phyloP scores from a whole-genome alignment of 768 basidiomycete genomes.

The Clathrus columnatus region DNA sequence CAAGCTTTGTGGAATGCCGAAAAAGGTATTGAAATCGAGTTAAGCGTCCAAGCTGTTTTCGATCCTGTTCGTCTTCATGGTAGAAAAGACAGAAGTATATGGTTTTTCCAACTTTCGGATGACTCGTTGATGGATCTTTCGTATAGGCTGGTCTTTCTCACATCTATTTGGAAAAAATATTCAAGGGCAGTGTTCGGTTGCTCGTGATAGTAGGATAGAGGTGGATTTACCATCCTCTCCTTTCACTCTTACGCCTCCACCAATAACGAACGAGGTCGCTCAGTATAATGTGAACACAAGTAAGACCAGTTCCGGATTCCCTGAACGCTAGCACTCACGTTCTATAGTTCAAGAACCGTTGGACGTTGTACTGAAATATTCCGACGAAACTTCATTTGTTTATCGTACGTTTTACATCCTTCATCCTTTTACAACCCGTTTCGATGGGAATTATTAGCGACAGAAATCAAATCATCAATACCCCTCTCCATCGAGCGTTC shows the following conservation, averaged over 20 bases:
- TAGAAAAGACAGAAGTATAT: constrained; percentile 48
- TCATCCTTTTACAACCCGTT: neutral
- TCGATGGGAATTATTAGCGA: neutral
- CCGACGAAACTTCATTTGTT: constrained; percentile 38
- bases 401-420: constrained; percentile 40
- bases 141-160: constrained; percentile 63
- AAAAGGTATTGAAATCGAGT: constrained; percentile 45
- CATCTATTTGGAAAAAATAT: constrained; percentile 62
- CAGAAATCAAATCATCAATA: constrained; percentile 27
- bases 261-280: constrained; percentile 30
- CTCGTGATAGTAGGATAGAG: constrained; percentile 45
- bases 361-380: constrained; percentile 51
- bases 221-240: constrained; percentile 38
- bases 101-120: constrained; percentile 1
- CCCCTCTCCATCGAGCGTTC: constrained; percentile 60
- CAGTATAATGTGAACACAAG: constrained; percentile 42
- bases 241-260: constrained; percentile 44
- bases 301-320: constrained; percentile 22
- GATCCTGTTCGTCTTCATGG: constrained; percentile 58
- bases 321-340: constrained; percentile 11
- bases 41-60: constrained; percentile 68
- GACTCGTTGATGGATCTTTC: constrained; percentile 10
- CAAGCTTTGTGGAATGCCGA: constrained; percentile 58
- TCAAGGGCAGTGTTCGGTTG: constrained; percentile 60
- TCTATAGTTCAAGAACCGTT: constrained; percentile 36